Conservation (phyloP, 2,329 filamentous ascomycete genomes). For the Nannizzia gypsea region DNA sequence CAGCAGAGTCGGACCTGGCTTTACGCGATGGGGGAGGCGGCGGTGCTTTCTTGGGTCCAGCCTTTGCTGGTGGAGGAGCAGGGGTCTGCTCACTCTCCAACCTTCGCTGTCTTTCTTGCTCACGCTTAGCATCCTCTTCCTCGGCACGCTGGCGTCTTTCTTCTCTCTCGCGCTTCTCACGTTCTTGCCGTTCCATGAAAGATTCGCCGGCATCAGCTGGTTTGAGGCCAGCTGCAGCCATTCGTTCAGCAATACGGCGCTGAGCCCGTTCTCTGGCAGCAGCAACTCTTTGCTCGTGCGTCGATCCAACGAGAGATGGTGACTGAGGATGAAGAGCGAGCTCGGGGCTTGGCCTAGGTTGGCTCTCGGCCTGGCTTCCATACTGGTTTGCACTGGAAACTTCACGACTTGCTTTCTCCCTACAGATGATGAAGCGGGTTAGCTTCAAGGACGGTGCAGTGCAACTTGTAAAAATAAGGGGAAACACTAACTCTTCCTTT, state of each 20-base stretch:
- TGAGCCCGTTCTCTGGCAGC: constrained; percentile 97
- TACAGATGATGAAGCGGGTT: constrained; percentile 5
- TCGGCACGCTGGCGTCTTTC: constrained; percentile 81
- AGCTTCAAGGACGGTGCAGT: not conserved
- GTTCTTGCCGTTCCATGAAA: constrained; percentile 70
- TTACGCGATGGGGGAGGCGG: constrained; percentile 64
- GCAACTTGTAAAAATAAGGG: too few species aligned
- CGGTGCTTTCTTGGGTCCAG: constrained; percentile 52
- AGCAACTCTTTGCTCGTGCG: constrained; percentile 82
- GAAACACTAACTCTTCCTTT: constrained; percentile 44
- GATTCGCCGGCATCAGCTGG: constrained; percentile 69
- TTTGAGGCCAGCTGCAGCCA: constrained; percentile 86
- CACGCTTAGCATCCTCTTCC: constrained; percentile 81
- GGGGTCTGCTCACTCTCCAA: constrained; percentile 63
- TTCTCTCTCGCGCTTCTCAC: constrained; percentile 76
- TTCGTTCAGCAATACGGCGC: constrained; percentile 88
- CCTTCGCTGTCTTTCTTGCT: constrained; percentile 73
- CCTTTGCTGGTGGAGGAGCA: constrained; percentile 43
- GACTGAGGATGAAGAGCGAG: constrained; percentile 43
- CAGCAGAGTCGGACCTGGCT: constrained; percentile 43
- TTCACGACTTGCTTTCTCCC: constrained; percentile 4
- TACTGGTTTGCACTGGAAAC: constrained; percentile 37
- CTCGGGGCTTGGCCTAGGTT: constrained; percentile 34
- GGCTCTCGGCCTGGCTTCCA: constrained; percentile 37
- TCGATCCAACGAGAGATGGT: constrained; percentile 74